Percentiles rank a stretch among this genome's conserved stretches.
Conservation (phyloP, 805 yeast species). For the Yarrowia divulgata region DNA sequence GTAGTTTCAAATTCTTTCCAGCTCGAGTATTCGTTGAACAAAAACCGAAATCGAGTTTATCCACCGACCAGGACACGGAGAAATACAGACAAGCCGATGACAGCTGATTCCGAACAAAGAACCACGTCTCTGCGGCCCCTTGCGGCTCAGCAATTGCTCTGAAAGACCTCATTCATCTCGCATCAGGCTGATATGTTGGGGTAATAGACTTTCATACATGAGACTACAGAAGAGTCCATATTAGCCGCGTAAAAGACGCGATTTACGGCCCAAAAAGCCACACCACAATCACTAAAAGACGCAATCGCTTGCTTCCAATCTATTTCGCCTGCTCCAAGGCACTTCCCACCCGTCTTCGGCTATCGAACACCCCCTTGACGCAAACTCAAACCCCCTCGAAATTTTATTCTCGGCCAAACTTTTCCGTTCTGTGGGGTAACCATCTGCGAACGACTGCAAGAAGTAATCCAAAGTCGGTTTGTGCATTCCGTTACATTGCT, state of each 20-base stretch:
- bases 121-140: background rate
- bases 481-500: constrained; percentile 5
- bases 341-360: background rate
- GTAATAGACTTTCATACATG: constrained; percentile 4
- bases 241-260: background rate
- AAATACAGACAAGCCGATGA: background rate
- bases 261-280: background rate
- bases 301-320: background rate
- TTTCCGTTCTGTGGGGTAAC: constrained; percentile 3
- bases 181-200: background rate
- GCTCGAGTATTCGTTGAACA: background rate
- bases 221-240: constrained; percentile 6
- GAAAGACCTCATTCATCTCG: background rate
- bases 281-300: background rate
- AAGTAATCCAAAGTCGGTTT: constrained; percentile 13
- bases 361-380: background rate
- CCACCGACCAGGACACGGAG: background rate
- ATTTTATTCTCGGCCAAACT: background rate
- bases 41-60: no score
- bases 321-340: no score
- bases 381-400: constrained; percentile 7
- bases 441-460: background rate
- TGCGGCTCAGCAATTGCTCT: background rate
- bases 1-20: background rate
- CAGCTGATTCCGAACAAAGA: background rate